phyloP scores from a whole-genome alignment of 306 rosid genomes.

The Corylus heterophylla region DNA sequence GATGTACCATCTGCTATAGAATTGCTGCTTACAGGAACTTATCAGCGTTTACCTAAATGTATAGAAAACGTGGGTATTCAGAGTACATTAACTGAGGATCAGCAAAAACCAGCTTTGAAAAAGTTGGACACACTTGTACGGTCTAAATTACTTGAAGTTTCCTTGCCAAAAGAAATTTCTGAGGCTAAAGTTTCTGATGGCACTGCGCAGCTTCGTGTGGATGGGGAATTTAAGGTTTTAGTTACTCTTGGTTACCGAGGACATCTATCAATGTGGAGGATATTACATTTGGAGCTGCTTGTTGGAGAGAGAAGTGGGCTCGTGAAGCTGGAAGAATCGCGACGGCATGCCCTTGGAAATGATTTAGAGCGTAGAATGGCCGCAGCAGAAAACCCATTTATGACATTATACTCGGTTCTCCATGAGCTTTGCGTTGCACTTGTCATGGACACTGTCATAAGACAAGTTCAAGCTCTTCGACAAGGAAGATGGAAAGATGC shows the following conservation, averaged over 20 bases:
- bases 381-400: slow-evolving; percentile 80
- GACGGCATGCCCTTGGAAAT: slow-evolving; percentile 76
- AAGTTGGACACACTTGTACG: slow-evolving; percentile 89
- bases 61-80: slow-evolving; percentile 80
- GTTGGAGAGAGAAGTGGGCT: slow-evolving; percentile 82
- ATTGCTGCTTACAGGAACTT: slow-evolving; percentile 79
- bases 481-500: slow-evolving; percentile 98
- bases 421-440: slow-evolving; percentile 92
- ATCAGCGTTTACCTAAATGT: slow-evolving; percentile 85
- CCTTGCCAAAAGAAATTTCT: slow-evolving; percentile 81
- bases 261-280: slow-evolving; percentile 95
- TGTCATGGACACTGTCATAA: slow-evolving; percentile 84
- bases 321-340: slow-evolving; percentile 66
- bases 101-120: slow-evolving; percentile 88
- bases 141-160: slow-evolving; percentile 77
- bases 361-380: slow-evolving; percentile 99
- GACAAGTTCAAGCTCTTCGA: slow-evolving; percentile 87
- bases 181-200: slow-evolving; percentile 76
- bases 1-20: slow-evolving; percentile 97
- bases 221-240: slow-evolving; percentile 89
- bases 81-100: slow-evolving; percentile 67
- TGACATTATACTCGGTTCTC: slow-evolving; percentile 71
- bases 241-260: slow-evolving; percentile 97
- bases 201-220: slow-evolving; percentile 70
- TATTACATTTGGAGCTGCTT: slow-evolving; percentile 89